Evolutionary conservation across 352 stramenopile species (phyloP).

Genomic region (Globisporangium paddicum): DNA sequence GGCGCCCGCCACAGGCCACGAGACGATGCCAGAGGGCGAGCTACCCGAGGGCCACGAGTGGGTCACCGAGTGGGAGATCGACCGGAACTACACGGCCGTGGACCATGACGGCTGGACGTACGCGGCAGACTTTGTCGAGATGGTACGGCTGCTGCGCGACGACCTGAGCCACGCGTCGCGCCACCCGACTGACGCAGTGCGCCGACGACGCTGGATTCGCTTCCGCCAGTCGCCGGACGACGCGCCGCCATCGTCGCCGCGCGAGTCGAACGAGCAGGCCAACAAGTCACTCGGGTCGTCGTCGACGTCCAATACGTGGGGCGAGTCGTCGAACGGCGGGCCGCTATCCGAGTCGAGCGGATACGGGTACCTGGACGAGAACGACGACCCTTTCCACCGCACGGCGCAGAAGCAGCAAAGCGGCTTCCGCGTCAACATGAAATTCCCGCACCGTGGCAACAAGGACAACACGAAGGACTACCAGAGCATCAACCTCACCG

Average conservation of each 20-base stretch:
- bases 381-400: constrained; percentile 83
- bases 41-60: constrained; percentile 73
- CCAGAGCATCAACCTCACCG: constrained; percentile 76
- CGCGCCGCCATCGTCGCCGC: constrained; percentile 39
- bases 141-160: constrained; percentile 67
- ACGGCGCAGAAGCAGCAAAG: constrained; percentile 84
- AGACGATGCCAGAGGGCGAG: constrained; percentile 60
- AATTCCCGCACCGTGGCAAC: constrained; percentile 71
- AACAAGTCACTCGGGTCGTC: constrained; percentile 39
- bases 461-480: constrained; percentile 90
- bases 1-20: constrained; percentile 42
- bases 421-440: constrained; percentile 82
- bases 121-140: constrained; percentile 73
- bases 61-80: constrained; percentile 81
- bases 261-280: constrained; percentile 32
- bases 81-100: constrained; percentile 73
- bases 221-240: constrained; percentile 56
- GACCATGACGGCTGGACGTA: constrained; percentile 85
- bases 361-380: constrained; percentile 43
- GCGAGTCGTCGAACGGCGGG: constrained; percentile 28
- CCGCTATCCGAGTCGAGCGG: constrained; percentile 24
- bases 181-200: constrained; percentile 72
- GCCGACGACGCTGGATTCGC: constrained; percentile 75
- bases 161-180: constrained; percentile 81
- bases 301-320: constrained; percentile 44